Evolutionary conservation across 163 green algal species (phyloP).

Genomic region (Trebouxia gelatinosa): DNA sequence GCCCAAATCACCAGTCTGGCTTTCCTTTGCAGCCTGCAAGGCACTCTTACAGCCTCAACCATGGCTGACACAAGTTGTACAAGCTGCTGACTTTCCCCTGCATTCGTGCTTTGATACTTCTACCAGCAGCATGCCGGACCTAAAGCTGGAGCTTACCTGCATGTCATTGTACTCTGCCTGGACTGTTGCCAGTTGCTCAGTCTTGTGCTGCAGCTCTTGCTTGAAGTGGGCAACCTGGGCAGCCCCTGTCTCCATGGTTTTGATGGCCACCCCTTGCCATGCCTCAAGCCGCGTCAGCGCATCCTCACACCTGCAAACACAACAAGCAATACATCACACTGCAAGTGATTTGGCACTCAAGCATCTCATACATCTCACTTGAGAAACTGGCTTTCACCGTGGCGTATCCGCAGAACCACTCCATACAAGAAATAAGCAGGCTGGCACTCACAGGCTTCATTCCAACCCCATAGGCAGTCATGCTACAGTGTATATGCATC

Average conservation of each 20-base stretch:
- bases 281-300: neutral
- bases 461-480: too few relatives aligned
- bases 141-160: neutral
- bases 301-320: conserved; percentile 3
- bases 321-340: neutral
- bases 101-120: neutral
- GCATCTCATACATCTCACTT: too few relatives aligned
- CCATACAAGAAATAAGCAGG: too few relatives aligned
- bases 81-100: neutral
- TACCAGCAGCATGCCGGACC: neutral
- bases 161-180: neutral
- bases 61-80: neutral
- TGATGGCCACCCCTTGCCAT: neutral
- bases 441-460: too few relatives aligned
- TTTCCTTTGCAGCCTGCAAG: neutral
- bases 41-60: neutral
- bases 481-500: neutral
- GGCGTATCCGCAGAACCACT: too few relatives aligned
- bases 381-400: too few relatives aligned
- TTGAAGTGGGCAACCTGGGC: conserved; percentile 2
- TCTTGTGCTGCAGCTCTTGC: neutral
- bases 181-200: neutral
- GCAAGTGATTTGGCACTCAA: neutral
- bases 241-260: neutral
- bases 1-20: neutral